Base-by-base conservation (phyloP, 2,329 filamentous ascomycete genomes). In the Acarospora socialis region DNA sequence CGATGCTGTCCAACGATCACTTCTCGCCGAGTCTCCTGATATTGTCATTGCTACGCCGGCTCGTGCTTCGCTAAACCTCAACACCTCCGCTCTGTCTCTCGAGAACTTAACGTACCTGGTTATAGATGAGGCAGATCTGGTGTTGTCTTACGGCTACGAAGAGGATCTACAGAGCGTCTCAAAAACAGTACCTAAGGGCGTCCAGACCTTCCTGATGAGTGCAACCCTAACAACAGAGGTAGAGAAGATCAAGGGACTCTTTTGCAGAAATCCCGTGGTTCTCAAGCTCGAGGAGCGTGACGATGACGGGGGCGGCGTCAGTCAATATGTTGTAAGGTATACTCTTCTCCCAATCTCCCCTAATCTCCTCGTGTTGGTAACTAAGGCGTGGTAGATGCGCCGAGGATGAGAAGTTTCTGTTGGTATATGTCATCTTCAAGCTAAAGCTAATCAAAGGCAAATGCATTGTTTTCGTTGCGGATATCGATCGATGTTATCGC, bases 341-440 rank as follows among this genome's bases (percentile, higher is more conserved):
- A 66, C 18, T 20, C 27, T 9, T 21, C 9, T n/a, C 2, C 22
- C 1, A 16, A 5, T 28, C 45, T 51, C 21, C 46, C 20, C 32
- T 33, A 7, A 34, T 46, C 32, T 27, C 10, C 20, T 5, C 5
- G 17, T 8, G 5, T 16, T 20, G 31, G 39, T 46, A 28, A 46
- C 33, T 14, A 15, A 8, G 29, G 5, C 29, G 20, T 26, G 13
- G 19, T 33, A 78, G 73, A 51, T 92, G 84, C 44, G 82, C 73
- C n/a, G 90, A 98, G 57, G 87, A 95, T 43, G 90, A 95, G 48
- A 98, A 98, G 52, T 98, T 95, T 49, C 60, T 98, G 21, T 60
- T 98, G 25, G 74, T 79, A 12, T 95, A 93, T 49, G 80, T 93
- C 37, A 87, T 95, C 50, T 92, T 94, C 63, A 93, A 93, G 61